Conservation (phyloP, 805 yeast genomes). For the Yarrowia hollandica region DNA sequence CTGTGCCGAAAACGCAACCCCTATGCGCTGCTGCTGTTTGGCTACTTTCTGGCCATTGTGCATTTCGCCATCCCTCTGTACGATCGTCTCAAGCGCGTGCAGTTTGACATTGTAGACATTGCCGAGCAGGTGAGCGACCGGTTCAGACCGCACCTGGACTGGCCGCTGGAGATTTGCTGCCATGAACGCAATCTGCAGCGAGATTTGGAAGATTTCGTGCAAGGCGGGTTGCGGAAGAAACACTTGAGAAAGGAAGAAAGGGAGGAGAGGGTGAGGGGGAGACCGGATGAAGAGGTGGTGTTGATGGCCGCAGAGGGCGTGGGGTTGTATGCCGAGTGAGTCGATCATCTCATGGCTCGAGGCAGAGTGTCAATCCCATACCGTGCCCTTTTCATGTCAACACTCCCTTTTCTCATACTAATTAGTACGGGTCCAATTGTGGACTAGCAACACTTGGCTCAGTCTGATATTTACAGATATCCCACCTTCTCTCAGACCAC, state of each 20-base stretch:
- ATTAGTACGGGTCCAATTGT: no score
- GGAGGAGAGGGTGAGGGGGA: neutral
- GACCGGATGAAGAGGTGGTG: neutral
- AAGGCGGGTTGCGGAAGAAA: neutral
- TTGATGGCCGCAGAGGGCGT: neutral
- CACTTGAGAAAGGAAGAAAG: neutral
- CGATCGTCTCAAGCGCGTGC: neutral
- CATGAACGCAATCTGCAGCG: neutral
- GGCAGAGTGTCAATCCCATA: no score
- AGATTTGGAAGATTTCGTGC: neutral
- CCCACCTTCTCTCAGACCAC: no score
- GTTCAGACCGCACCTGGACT: slow-evolving; percentile 3
- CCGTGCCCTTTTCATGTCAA: no score
- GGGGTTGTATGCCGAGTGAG: neutral
- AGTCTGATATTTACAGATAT: no score
- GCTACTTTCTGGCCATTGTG: neutral
- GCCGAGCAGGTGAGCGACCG: neutral
- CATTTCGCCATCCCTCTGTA: neutral
- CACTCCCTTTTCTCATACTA: no score
- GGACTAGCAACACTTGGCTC: no score
- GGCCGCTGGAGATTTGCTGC: slow-evolving; percentile 1
- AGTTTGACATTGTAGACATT: neutral
- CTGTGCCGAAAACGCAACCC: neutral
- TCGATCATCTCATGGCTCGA: no score
- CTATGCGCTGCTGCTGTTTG: neutral